phyloP scores from a whole-genome alignment of 441 rosid genomes.

The Erodium moschatum region DNA sequence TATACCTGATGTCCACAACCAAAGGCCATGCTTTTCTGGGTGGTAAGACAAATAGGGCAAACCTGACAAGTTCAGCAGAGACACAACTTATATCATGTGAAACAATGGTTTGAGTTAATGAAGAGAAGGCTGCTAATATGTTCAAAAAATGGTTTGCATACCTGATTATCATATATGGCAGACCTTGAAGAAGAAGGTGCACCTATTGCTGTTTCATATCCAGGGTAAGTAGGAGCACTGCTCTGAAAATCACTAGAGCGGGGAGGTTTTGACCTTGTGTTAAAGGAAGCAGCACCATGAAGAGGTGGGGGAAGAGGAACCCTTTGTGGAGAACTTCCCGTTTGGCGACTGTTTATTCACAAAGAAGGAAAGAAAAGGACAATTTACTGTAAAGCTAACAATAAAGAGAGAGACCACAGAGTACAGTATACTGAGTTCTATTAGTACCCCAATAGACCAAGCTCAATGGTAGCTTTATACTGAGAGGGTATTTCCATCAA shows the following conservation, averaged over 20 bases:
- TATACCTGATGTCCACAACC: conserved; percentile 71
- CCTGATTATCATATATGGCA: conserved; percentile 54
- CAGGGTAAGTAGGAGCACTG: conserved; percentile 31
- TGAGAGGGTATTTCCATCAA: conserved; percentile 95
- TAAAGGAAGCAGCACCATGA: conserved; percentile 35
- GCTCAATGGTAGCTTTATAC: conserved; percentile 79
- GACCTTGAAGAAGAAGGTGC: conserved; percentile 36
- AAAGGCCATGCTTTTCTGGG: conserved; percentile 54
- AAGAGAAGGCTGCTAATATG: no score
- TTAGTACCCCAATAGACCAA: conserved; percentile 61
- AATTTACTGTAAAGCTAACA: no score
- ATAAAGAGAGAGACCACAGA: neutral
- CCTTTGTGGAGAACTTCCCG: conserved; percentile 43
- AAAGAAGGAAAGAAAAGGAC: neutral
- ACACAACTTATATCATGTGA: neutral
- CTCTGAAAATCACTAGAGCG: conserved; percentile 49
- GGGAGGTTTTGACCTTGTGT: conserved; percentile 30
- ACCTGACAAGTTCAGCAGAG: conserved; percentile 29
- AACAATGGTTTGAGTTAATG: no score
- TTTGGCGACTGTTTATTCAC: conserved; percentile 28
- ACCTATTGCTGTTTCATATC: conserved; percentile 32
- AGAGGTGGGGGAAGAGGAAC: conserved; percentile 81
- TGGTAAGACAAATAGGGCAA: conserved; percentile 55
- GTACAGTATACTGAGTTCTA: neutral
- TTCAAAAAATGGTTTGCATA: conserved; percentile 13